A percentile compares a stretch with the other conserved stretches of the same genome.
Evolutionary conservation across 306 rosid genomes (phyloP).

Genomic region (Alnus glutinosa): DNA sequence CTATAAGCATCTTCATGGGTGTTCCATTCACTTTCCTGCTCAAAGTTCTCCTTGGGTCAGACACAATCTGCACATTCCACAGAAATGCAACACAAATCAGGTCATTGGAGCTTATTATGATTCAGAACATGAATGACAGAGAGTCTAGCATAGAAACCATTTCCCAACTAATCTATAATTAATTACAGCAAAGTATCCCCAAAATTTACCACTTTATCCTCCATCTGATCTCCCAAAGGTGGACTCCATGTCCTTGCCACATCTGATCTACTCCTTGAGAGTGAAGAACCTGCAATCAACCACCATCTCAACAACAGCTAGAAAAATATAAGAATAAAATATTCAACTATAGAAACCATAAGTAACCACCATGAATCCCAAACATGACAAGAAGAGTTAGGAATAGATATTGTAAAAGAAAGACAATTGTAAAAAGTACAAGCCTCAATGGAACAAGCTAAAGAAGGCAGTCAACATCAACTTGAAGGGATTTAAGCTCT

Average conservation of each 20-base stretch:
- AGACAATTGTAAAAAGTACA: background rate
- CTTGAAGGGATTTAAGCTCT: background rate
- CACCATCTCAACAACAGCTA: slow-evolving; percentile 17
- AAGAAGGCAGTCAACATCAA: slow-evolving; percentile 1
- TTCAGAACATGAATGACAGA: slow-evolving; percentile 9
- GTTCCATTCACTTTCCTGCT: slow-evolving; percentile 56
- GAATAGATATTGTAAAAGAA: slow-evolving; percentile 1
- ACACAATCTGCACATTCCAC: slow-evolving; percentile 48
- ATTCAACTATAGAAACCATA: slow-evolving; percentile 16
- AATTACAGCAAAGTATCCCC: slow-evolving; percentile 11
- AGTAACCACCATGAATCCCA: slow-evolving; percentile 21
- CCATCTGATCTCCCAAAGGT: slow-evolving; percentile 56
- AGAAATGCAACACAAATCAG: slow-evolving; percentile 29
- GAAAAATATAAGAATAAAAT: background rate
- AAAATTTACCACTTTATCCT: slow-evolving; percentile 67
- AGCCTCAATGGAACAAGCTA: background rate
- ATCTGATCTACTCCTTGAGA: slow-evolving; percentile 63
- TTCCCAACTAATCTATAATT: slow-evolving; percentile 5
- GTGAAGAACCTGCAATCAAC: slow-evolving; percentile 57
- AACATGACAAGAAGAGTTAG: slow-evolving; percentile 30
- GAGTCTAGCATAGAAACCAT: slow-evolving; percentile 12
- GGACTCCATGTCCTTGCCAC: slow-evolving; percentile 47
- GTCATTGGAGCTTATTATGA: slow-evolving; percentile 13
- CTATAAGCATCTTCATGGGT: slow-evolving; percentile 74
- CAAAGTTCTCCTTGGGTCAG: slow-evolving; percentile 53